Conservation (phyloP, 202 grass and related monocot genomes). For the Hordeum pubiflorum region DNA sequence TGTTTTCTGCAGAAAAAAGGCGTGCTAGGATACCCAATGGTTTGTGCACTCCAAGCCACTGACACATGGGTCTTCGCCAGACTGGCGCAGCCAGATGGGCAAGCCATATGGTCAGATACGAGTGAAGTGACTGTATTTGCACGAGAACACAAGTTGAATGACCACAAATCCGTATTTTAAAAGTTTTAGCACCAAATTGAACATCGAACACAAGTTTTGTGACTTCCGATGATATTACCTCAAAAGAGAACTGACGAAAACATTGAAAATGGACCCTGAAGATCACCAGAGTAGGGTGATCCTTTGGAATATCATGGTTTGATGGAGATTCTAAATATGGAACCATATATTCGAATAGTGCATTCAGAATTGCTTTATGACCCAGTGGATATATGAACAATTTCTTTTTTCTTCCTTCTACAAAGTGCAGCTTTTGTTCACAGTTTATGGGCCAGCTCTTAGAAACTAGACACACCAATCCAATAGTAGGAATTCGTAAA, state of each 20-base stretch:
- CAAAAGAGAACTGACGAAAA: background rate
- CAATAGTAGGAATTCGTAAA: background rate
- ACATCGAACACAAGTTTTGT: no score
- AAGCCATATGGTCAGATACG: no score
- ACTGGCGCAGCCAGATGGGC: no score
- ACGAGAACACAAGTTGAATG: no score
- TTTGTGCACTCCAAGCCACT: no score
- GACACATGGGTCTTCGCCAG: no score
- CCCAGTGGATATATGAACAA: background rate
- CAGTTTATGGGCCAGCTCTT: background rate
- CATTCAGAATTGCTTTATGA: background rate
- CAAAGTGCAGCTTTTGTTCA: background rate
- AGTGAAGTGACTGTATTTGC: no score
- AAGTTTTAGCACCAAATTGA: no score
- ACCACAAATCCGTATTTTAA: no score
- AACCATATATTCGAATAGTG: background rate
- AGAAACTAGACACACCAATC: background rate
- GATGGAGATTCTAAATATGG: background rate
- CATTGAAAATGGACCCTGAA: background rate
- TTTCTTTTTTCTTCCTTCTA: background rate
- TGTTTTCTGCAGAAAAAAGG: no score
- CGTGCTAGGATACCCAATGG: no score
- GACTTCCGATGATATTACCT: no score
- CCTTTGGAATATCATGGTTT: background rate
- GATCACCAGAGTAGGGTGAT: background rate